Percentiles rank a stretch among this genome's conserved stretches.
phyloP scores from a whole-genome alignment of 176 grass and related monocot genomes.

The Themeda triandra region DNA sequence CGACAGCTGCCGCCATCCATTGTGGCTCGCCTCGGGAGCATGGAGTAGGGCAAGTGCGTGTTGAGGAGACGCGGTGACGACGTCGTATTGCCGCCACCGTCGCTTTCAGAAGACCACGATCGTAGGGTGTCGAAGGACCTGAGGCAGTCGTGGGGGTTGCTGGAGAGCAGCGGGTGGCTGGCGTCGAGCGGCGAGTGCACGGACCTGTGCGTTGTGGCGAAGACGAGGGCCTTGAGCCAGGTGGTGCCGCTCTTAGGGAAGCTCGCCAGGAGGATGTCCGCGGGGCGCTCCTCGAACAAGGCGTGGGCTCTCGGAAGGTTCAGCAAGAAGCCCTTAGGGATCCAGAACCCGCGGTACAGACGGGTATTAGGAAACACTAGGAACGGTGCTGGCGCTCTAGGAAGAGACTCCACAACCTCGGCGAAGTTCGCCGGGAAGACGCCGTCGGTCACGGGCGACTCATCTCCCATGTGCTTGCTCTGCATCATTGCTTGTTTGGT shows the following conservation, averaged over 20 bases:
- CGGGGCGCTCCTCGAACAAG: neutral
- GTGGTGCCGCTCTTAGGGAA: slow-evolving; percentile 34
- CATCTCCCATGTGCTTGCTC: too few species aligned
- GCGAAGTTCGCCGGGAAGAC: too few species aligned
- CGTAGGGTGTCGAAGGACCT: too few species aligned
- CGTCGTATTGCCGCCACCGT: too few species aligned
- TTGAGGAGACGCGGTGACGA: too few species aligned
- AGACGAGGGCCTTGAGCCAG: neutral
- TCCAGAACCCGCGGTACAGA: slow-evolving; percentile 36
- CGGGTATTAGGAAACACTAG: too few species aligned
- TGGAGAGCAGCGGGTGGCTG: slow-evolving; percentile 15
- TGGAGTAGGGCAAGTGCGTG: too few species aligned
- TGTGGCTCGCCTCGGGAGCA: slow-evolving; percentile 4
- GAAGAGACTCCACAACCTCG: too few species aligned
- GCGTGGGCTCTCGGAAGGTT: neutral
- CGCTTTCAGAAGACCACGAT: too few species aligned
- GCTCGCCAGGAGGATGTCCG: slow-evolving; percentile 27
- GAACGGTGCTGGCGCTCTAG: too few species aligned
- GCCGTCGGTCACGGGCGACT: too few species aligned
- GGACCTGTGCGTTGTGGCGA: neutral
- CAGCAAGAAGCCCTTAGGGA: neutral
- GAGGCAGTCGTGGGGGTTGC: slow-evolving; percentile 22
- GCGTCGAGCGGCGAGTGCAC: neutral
- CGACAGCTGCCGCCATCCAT: neutral
- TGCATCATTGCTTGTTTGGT: too few species aligned